Evolutionary conservation across 768 basidiomycete species (phyloP).

Genomic region (Agaricus blazei): DNA sequence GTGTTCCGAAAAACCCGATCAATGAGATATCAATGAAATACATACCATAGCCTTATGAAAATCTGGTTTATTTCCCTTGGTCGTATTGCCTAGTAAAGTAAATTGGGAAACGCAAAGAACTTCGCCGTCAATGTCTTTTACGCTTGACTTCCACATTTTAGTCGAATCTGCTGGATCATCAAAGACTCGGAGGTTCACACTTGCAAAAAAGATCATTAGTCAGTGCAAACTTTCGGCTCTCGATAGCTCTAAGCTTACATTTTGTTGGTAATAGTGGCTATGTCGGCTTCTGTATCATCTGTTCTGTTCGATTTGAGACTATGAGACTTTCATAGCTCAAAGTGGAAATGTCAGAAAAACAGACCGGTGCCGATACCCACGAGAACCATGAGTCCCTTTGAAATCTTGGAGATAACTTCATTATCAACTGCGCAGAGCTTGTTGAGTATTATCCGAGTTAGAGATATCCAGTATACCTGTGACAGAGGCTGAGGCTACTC

Average conservation of each 20-base stretch:
- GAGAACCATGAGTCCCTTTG: conserved; percentile 82
- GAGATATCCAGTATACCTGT: conserved; percentile 41
- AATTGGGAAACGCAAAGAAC: conserved; percentile 95
- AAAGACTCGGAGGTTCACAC: conserved; percentile 72
- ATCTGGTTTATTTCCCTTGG: conserved; percentile 87
- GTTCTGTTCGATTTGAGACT: conserved; percentile 20
- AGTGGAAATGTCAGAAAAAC: conserved; percentile 12
- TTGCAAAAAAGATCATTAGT: conserved; percentile 22
- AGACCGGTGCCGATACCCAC: conserved; percentile 83
- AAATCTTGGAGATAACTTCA: conserved; percentile 76
- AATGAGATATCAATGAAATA: not conserved
- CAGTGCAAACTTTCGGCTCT: not conserved
- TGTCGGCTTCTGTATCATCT: conserved; percentile 82
- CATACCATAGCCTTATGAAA: conserved; percentile 91
- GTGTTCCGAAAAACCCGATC: not conserved
- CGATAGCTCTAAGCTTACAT: conserved; percentile 44
- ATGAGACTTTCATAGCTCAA: conserved; percentile 6
- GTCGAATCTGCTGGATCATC: conserved; percentile 46
- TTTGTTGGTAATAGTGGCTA: conserved; percentile 72
- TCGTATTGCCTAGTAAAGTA: conserved; percentile 81
- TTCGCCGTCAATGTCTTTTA: conserved; percentile 86
- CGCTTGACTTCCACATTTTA: conserved; percentile 81
- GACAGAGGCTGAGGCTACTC: conserved; percentile 82
- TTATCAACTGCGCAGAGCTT: conserved; percentile 56
- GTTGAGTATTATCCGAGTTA: not conserved